Conservation (phyloP, 495 filamentous ascomycete species). For the Evansstolkia leycettana region DNA sequence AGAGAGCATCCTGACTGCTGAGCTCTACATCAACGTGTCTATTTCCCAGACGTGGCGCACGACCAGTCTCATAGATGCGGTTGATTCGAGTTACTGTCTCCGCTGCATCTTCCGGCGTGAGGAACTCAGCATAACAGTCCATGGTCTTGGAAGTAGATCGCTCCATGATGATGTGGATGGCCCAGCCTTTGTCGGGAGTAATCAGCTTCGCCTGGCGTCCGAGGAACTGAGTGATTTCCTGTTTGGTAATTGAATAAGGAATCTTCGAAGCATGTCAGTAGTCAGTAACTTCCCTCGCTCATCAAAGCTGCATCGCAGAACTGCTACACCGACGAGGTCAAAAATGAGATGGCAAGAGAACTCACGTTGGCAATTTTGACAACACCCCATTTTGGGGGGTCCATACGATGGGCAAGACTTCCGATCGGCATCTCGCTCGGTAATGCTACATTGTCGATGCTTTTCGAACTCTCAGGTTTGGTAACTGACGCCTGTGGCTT, state of each 20-base stretch:
- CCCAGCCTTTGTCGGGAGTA: constrained; percentile 37
- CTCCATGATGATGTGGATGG: constrained; percentile 79
- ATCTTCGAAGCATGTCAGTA: constrained; percentile 28
- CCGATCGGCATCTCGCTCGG: constrained; percentile 16
- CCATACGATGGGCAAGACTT: constrained; percentile 5
- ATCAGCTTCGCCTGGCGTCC: constrained; percentile 53
- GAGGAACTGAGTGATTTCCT: constrained; percentile 55
- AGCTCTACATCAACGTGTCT: constrained; percentile 52
- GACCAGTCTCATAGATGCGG: constrained; percentile 32
- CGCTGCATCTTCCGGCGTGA: constrained; percentile 38
- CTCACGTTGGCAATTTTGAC: constrained; percentile 36
- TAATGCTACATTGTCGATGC: constrained; percentile 4
- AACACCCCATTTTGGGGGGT: constrained; percentile 25
- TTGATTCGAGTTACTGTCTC: constrained; percentile 22
- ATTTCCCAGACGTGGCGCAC: constrained; percentile 45
- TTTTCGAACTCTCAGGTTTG: too few species aligned
- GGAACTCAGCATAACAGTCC: constrained; percentile 63
- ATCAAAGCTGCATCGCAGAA: too few species aligned
- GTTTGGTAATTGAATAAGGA: constrained; percentile 53
- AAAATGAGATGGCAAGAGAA: too few species aligned
- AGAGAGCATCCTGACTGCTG: constrained; percentile 45
- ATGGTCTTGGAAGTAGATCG: constrained; percentile 64
- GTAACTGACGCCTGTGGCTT: too few species aligned
- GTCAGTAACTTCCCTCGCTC: too few species aligned
- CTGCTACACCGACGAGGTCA: too few species aligned